Evolutionary conservation across 2,329 filamentous ascomycete genomes (phyloP).

Genomic region (Piedraia hortae): DNA sequence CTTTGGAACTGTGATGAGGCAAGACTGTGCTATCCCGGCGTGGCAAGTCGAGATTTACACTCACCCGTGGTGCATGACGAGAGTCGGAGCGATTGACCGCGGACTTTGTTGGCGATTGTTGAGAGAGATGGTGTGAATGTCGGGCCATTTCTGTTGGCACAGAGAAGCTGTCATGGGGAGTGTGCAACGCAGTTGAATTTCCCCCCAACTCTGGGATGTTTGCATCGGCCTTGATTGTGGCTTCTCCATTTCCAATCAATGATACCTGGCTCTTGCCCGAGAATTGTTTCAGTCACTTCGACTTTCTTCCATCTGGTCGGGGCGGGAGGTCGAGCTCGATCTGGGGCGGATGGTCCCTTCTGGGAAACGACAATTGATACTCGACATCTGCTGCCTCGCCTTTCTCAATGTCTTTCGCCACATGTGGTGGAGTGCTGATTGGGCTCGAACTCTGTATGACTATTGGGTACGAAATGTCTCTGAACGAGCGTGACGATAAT

Average conservation of each 20-base stretch:
- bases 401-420: conserved; percentile 6
- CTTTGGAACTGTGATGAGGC: conserved; percentile 8
- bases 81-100: conserved; percentile 9
- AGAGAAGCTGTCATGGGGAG: conserved; percentile 18
- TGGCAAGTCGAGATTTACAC: conserved; percentile 6
- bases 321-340: conserved; percentile 12
- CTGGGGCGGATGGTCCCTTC: conserved; percentile 13
- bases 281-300: conserved; percentile 9
- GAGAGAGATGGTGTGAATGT: conserved; percentile 10
- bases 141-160: conserved; percentile 16
- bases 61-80: conserved; percentile 7
- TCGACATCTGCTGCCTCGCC: conserved; percentile 13
- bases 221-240: conserved; percentile 13
- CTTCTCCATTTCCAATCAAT: conserved; percentile 15
- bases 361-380: conserved; percentile 7
- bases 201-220: conserved; percentile 16
- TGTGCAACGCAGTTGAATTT: conserved; percentile 13
- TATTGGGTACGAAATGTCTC: conserved; percentile 14
- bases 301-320: conserved; percentile 6
- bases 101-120: conserved; percentile 9
- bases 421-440: conserved; percentile 10
- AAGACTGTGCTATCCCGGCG: conserved; percentile 8
- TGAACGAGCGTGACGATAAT: conserved; percentile 8
- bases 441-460: too few relatives aligned
- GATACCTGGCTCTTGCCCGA: conserved; percentile 12